These are phyloP conservation scores for Arthrobotrys entomopaga DNA, from an alignment of 2,329 filamentous ascomycete species.

Conservation along the genomic window DNA sequence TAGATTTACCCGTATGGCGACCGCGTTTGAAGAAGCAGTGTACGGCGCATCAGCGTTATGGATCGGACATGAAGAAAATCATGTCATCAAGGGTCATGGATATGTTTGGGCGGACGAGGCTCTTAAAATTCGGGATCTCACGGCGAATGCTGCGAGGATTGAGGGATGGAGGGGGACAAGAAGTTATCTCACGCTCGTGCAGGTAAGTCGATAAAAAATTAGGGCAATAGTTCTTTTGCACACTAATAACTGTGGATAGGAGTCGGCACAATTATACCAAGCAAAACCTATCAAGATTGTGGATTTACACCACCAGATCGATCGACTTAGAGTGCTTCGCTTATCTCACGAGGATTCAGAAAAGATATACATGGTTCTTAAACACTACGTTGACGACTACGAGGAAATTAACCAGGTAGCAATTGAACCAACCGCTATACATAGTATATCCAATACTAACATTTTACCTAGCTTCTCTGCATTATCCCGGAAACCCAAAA, in stretches of 20 bases:
- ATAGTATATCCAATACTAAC: conserved; percentile 52
- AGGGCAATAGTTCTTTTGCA: conserved; percentile 56
- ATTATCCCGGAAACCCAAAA: conserved; percentile 86
- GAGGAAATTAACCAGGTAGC: conserved; percentile 76
- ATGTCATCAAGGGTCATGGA: conserved; percentile 79
- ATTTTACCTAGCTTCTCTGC: conserved; percentile 71
- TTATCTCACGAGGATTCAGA: conserved; percentile 79
- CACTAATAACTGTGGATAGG: conserved; percentile 65
- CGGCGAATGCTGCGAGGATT: conserved; percentile 89
- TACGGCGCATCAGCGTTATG: conserved; percentile 92
- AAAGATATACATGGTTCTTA: conserved; percentile 84
- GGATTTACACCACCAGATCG: conserved; percentile 91
- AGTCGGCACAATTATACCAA: conserved; percentile 73
- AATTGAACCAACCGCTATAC: background rate
- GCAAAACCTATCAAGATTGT: conserved; percentile 78
- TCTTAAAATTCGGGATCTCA: conserved; percentile 83
- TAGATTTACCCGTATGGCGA: conserved; percentile 90
- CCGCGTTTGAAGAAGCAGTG: conserved; percentile 93
- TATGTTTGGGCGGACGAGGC: conserved; percentile 93
- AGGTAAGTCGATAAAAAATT: conserved; percentile 70
- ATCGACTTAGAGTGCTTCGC: conserved; percentile 84
- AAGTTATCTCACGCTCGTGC: conserved; percentile 94
- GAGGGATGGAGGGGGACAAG: conserved; percentile 97
- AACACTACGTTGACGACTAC: conserved; percentile 79
- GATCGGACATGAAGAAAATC: conserved; percentile 77